Evolutionary conservation across 306 rosid species (phyloP).

Genomic region (Prunus padus): DNA sequence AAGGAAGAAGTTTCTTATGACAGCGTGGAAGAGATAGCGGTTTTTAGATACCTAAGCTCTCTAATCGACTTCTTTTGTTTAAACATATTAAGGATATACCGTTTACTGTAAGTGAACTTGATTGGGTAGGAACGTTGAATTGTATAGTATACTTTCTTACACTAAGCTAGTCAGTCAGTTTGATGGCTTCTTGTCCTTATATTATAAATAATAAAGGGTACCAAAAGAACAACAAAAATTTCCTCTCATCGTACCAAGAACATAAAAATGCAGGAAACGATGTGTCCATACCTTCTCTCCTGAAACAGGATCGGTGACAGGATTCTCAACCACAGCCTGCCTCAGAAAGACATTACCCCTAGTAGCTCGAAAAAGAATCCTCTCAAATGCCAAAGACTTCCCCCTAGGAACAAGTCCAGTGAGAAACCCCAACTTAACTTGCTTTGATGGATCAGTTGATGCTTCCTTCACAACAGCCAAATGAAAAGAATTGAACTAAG

Average conservation of each 20-base stretch:
- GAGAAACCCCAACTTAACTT: slow-evolving; percentile 53
- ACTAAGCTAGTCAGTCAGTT: neutral
- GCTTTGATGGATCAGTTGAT: slow-evolving; percentile 58
- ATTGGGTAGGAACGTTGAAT: neutral
- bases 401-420: slow-evolving; percentile 57
- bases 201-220: neutral
- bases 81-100: neutral
- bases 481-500: slow-evolving; percentile 22
- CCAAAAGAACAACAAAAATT: neutral
- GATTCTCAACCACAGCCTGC: slow-evolving; percentile 46
- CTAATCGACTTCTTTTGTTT: neutral
- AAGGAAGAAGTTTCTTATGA: neutral
- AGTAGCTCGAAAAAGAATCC: slow-evolving; percentile 64
- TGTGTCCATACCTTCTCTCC: slow-evolving; percentile 48
- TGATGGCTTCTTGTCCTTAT: neutral
- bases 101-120: neutral
- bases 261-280: neutral
- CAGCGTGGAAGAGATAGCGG: neutral
- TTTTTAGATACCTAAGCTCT: neutral
- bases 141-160: neutral
- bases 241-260: slow-evolving; percentile 9
- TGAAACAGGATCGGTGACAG: slow-evolving; percentile 52
- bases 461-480: slow-evolving; percentile 56
- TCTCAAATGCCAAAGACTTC: slow-evolving; percentile 59
- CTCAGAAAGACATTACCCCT: slow-evolving; percentile 57